These are phyloP conservation scores for Juncus effusus DNA, from an alignment of 176 grass and related monocot species.

Conservation along the genomic window DNA sequence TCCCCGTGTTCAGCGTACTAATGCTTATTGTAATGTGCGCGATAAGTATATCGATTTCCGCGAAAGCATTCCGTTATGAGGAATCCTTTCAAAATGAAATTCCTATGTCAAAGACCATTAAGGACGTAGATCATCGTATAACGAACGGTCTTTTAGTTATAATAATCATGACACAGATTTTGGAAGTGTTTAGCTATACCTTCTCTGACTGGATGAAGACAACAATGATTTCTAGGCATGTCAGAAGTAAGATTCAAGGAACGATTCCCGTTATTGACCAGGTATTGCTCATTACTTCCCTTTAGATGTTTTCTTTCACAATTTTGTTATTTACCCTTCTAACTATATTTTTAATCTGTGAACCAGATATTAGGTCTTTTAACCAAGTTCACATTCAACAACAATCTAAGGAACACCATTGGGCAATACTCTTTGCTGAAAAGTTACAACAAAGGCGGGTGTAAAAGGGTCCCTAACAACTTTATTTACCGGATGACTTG, in stretches of 20 bases:
- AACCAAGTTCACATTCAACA: neutral
- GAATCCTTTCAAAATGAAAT: neutral
- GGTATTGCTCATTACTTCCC: neutral
- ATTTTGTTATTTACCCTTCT: neutral
- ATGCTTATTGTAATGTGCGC: slow-evolving; percentile 23
- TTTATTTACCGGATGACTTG: neutral
- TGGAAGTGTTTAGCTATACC: slow-evolving; percentile 31
- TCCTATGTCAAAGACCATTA: neutral
- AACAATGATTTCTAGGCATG: neutral
- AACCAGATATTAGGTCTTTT: neutral
- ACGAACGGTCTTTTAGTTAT: slow-evolving; percentile 30
- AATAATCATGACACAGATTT: slow-evolving; percentile 26
- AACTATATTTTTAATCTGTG: neutral
- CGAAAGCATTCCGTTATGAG: neutral
- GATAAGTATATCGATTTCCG: slow-evolving; percentile 19
- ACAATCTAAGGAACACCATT: neutral
- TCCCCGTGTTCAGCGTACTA: slow-evolving; percentile 20
- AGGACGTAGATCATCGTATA: slow-evolving; percentile 31
- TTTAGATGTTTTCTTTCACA: neutral
- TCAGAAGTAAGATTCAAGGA: neutral
- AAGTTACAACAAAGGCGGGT: neutral
- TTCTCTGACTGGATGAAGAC: slow-evolving; percentile 42
- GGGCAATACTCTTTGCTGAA: slow-evolving; percentile 9
- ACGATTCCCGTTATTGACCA: neutral
- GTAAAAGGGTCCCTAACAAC: neutral